Base-by-base conservation (phyloP, 805 yeast genomes). In the Nakazawaea wyomingensis region DNA sequence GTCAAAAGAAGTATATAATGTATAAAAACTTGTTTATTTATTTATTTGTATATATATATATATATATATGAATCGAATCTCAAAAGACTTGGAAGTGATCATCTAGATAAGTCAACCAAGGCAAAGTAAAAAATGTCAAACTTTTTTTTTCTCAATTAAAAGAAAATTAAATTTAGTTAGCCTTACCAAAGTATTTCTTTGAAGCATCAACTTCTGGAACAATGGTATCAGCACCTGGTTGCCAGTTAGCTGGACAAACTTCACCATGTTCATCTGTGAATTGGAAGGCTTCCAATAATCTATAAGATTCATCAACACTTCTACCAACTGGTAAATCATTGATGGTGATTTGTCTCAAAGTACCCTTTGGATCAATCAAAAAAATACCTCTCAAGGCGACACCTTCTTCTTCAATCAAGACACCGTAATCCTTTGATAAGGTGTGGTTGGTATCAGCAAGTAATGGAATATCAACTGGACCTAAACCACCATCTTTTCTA, bases 221-320 rank as follows among this genome's bases (percentile, higher is more conserved):
- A 73, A 89, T 88, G 69, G 96, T 85, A 64, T 86, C 96, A 50
- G 86, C 67, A 74, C 99, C 99, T 68, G 86, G 83, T 46, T 82
- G 79, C 99, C 99, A 91, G 95, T 91, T 93, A 66, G 98, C 97
- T 61, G 99, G 99, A 76, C 97, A 90, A 55, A 91, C 99, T 76
- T 95, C 96, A 74, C 99, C 99, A 82, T 93, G 76, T 77, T 87
- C 85, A 71, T 90, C 98, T 60, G 96, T 86, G 90, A 95, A 93
- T 77, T 91, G 96, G 96, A 93, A 93, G 57, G 97, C 99, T 68
- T 93, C 98, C 52, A 93, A 79, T 65, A 93, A 80, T 83, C 99
- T 90, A 65, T 88, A 77, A 54, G 97, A 85, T 80, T 93, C 99
- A 54, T 90, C 97, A 56, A 93, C 99, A 62, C 86, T 85, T 80